phyloP scores from a whole-genome alignment of 1,284 basidiomycete species.

The Pseudozyma hubeiensis region DNA sequence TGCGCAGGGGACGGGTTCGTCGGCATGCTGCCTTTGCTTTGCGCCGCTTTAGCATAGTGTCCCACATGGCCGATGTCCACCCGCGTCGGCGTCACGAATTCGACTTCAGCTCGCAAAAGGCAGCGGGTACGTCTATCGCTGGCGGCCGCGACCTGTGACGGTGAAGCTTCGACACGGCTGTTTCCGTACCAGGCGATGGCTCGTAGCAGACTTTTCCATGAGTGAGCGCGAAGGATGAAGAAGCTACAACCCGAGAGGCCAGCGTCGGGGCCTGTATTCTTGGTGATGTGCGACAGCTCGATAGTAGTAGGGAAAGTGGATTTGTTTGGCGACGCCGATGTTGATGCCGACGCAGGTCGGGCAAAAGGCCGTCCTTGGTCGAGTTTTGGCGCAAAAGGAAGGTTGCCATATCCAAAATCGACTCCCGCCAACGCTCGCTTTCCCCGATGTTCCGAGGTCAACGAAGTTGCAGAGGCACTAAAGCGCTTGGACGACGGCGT shows the following conservation, averaged over 20 bases:
- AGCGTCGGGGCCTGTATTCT: not conserved
- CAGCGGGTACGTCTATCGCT: constrained; percentile 17
- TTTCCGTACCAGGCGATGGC: constrained; percentile 62
- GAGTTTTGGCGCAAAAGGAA: constrained; percentile 48
- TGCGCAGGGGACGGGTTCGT: constrained; percentile 42
- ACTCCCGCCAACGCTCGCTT: constrained; percentile 46
- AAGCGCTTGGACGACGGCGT: constrained; percentile 12
- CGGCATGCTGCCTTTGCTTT: constrained; percentile 25
- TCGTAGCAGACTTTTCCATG: constrained; percentile 57
- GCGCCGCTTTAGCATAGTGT: constrained; percentile 25
- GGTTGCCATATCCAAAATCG: constrained; percentile 49
- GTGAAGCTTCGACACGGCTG: constrained; percentile 49
- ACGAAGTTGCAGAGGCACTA: constrained; percentile 9
- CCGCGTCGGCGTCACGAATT: constrained; percentile 55
- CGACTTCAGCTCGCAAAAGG: constrained; percentile 44
- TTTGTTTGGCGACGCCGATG: constrained; percentile 17
- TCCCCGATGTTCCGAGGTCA: constrained; percentile 18
- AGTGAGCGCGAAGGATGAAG: constrained; percentile 52
- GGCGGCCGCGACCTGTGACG: constrained; percentile 46
- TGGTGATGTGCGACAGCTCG: constrained; percentile 19
- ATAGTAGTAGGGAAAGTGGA: constrained; percentile 40
- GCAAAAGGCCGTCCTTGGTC: constrained; percentile 16
- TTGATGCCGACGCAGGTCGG: constrained; percentile 6
- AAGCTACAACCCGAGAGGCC: constrained; percentile 12
- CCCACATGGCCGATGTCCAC: constrained; percentile 29